Evolutionary conservation across 163 green algal species (phyloP).

Genomic region (Smithsoniella earleae): DNA sequence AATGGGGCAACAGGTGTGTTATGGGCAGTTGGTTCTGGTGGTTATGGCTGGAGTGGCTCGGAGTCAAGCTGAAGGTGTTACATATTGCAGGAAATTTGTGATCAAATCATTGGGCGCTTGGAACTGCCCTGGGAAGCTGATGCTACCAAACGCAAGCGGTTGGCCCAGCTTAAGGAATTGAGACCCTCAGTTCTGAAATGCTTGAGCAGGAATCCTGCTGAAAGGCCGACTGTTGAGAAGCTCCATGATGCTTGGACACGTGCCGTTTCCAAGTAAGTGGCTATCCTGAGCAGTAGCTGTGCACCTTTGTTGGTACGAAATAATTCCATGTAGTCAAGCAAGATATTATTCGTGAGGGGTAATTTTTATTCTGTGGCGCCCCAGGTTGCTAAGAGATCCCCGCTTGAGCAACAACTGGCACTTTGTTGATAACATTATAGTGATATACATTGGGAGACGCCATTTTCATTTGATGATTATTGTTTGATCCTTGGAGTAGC

Average conservation of each 20-base stretch:
- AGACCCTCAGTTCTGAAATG: conserved; percentile 8
- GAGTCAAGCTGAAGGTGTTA: background rate
- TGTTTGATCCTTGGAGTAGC: too few species aligned
- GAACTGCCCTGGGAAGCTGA: conserved; percentile 16
- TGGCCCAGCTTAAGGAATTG: conserved; percentile 25
- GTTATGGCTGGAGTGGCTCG: background rate
- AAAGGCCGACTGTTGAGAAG: conserved; percentile 15
- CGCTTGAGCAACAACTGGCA: too few species aligned
- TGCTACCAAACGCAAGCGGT: conserved; percentile 24
- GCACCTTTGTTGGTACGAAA: too few species aligned
- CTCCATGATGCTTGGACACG: conserved; percentile 21
- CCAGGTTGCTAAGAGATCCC: too few species aligned
- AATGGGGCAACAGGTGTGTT: conserved; percentile 15
- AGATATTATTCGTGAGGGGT: too few species aligned
- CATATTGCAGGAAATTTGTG: conserved; percentile 24
- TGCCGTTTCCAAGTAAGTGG: too few species aligned
- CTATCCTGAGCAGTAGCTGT: too few species aligned
- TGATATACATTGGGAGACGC: too few species aligned
- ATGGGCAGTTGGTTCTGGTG: background rate
- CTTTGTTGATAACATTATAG: too few species aligned
- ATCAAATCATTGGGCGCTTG: conserved; percentile 19
- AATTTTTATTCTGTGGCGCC: too few species aligned
- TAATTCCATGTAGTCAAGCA: too few species aligned
- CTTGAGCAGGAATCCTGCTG: conserved; percentile 11
- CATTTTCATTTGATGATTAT: too few species aligned